Base-by-base conservation (phyloP, 805 yeast species). In the Jamesozyma lodderae region DNA sequence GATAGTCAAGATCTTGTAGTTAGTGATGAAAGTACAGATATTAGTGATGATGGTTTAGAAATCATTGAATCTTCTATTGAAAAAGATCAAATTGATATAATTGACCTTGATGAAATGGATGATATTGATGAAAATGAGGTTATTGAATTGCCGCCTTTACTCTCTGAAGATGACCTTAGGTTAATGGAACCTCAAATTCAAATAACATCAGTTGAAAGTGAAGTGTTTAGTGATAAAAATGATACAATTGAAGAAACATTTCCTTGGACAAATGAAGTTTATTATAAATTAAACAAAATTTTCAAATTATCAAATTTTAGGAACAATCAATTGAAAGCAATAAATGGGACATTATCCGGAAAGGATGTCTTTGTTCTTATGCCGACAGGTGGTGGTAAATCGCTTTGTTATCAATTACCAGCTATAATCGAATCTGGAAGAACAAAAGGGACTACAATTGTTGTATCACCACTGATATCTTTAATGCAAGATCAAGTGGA, bases 301-400 rank as follows among this genome's bases (percentile, higher is more conserved):
- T 92, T 92, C 63, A 72, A 77, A 23, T 59, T 92, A 24, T 53
- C 62, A 4, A 67, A 70, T 1, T 92, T 92, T 59, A 69, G 98
- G 40, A 72, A 77, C 4, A 83, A 90, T 57, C 98, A 92, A 55
- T 61, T 81, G 26, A 92, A 85, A 38, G 97, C 96, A 0, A 74
- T 92, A 5, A 77, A 80, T 50, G 79, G 94, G 1, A 79, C 84
- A 22, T 53, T 79, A 22, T 57, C 72, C 4, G 95, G 96, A 1
- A 70, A 72, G 31, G 98, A 92, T 58, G 95, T 84, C 0, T 86
- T 92, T 63, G 96, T 92, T 2, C 67, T 92, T 49, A 90, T 92
- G 95, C 98, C 98, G 0, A 92, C 98, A 0, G 98, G 98, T 27
- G 98, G 98, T 36, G 98, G 98, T 36, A 92, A 92, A 56, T 88